Evolutionary conservation across 1,284 basidiomycete species (phyloP).

Genomic region (Singerocomus rubriflavus): DNA sequence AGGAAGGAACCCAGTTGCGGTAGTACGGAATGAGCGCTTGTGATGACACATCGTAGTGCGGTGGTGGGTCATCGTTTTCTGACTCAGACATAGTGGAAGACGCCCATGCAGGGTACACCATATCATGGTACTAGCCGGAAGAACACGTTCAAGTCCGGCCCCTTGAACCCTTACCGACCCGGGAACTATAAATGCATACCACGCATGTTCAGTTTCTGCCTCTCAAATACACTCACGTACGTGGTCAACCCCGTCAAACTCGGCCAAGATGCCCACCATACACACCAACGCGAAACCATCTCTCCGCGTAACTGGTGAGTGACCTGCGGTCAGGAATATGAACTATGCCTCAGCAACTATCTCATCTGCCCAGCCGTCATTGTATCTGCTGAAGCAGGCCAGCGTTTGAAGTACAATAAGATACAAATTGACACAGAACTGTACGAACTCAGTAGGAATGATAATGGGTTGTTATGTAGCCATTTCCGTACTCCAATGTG

Average conservation of each 20-base stretch:
- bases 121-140: too few relatives aligned
- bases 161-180: too few relatives aligned
- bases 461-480: background rate
- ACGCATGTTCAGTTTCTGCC: too few relatives aligned
- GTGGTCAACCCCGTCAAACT: background rate
- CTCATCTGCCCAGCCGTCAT: background rate
- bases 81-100: too few relatives aligned
- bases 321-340: background rate
- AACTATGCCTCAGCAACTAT: background rate
- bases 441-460: background rate
- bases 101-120: too few relatives aligned
- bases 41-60: too few relatives aligned
- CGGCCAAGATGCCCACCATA: background rate
- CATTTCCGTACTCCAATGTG: background rate
- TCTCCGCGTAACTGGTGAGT: background rate
- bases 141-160: too few relatives aligned
- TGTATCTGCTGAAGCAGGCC: background rate
- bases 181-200: too few relatives aligned
- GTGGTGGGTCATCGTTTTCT: too few relatives aligned
- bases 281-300: background rate
- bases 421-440: background rate
- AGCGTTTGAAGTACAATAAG: background rate
- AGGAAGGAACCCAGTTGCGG: too few relatives aligned
- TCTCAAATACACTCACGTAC: background rate
- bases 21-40: too few relatives aligned